Evolutionary conservation across 495 filamentous ascomycete species (phyloP).

Genomic region (Jackrogersella minutella): DNA sequence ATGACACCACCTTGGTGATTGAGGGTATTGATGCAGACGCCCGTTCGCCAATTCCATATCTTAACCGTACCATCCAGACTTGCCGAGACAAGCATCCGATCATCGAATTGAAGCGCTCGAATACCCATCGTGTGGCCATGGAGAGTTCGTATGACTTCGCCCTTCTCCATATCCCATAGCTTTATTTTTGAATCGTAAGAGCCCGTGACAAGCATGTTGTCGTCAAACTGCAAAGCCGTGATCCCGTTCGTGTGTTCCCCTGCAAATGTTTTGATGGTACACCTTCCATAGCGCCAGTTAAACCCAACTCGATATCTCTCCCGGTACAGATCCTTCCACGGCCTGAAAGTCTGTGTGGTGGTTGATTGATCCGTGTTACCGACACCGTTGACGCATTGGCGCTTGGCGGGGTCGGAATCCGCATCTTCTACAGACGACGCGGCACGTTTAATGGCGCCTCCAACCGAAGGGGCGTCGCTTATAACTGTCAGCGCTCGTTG

Average conservation of each 20-base stretch:
- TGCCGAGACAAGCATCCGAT: slow-evolving; percentile 86
- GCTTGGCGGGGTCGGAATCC: slow-evolving; percentile 51
- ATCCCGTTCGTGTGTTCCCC: slow-evolving; percentile 90
- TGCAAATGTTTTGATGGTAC: slow-evolving; percentile 77
- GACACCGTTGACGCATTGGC: slow-evolving; percentile 52
- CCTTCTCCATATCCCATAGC: slow-evolving; percentile 93
- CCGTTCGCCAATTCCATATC: slow-evolving; percentile 97
- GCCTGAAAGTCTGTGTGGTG: slow-evolving; percentile 43
- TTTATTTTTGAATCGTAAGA: slow-evolving; percentile 96
- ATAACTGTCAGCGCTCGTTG: slow-evolving; percentile 22
- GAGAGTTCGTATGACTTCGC: slow-evolving; percentile 83
- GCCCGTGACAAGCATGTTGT: slow-evolving; percentile 89
- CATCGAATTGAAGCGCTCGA: slow-evolving; percentile 90
- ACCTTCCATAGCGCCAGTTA: slow-evolving; percentile 96
- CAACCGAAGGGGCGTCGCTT: slow-evolving; percentile 1
- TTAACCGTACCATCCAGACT: slow-evolving; percentile 80
- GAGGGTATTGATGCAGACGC: slow-evolving; percentile 83
- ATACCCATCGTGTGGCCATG: slow-evolving; percentile 83
- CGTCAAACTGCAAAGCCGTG: slow-evolving; percentile 95
- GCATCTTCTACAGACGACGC: slow-evolving; percentile 42
- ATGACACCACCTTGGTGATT: slow-evolving; percentile 83
- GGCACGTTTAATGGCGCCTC: slow-evolving; percentile 43
- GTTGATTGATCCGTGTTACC: slow-evolving; percentile 5
- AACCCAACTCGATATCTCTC: slow-evolving; percentile 89
- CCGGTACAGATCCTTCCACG: slow-evolving; percentile 69